Evolutionary conservation across 2,329 filamentous ascomycete genomes (phyloP), one percentile per base, ranked within the genome.

Genomic region (Ciborinia camelliae): DNA sequence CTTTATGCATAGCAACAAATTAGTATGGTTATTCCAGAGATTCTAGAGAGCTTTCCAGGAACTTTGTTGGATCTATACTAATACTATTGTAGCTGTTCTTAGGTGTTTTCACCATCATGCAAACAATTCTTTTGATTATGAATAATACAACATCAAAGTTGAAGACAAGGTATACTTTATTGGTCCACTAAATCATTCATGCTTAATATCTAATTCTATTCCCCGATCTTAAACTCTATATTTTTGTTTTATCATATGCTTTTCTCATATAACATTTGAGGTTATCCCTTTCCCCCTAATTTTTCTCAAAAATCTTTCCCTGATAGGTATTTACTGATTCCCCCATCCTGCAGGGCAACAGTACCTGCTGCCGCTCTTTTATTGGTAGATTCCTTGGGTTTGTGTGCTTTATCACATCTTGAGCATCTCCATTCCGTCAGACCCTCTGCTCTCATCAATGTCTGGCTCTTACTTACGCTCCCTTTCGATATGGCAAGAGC

Each of bases 81-180:
- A 58, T 35, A 15, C 14, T 58, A 20, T 41, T 47, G 20, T 52
- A 79, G 69, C 62, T 79, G 3, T 71, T 77, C 37, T 64, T 73
- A 23, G 54, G 65, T 4, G 66, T 68, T 0, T 72, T 70, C 63
- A 61, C 68, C 4, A 66, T 62, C 32, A 65, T 72, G 55, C 67
- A 73, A 35, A 66, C 65, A 8, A 65, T 52, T 18, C 43, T 70
- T 39, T 47, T 71, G 7, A 43, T 68, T 26, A 60, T 71, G 23
- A 62, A 63, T 50, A 52, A 64, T 23, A n/a, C 48, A 3, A 65
- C 60, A 18, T 48, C 59, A 26, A 52, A 39, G 26, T 45, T 69
- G 12, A 66, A 67, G 26, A 69, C 67, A 48, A 53, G 51, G n/a
- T n/a, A n/a, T n/a, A n/a, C n/a, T n/a, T n/a, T n/a, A n/a, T n/a